These are phyloP conservation scores for Mycena kentingensis DNA, from an alignment of 768 basidiomycete genomes.

Conservation along the genomic window DNA sequence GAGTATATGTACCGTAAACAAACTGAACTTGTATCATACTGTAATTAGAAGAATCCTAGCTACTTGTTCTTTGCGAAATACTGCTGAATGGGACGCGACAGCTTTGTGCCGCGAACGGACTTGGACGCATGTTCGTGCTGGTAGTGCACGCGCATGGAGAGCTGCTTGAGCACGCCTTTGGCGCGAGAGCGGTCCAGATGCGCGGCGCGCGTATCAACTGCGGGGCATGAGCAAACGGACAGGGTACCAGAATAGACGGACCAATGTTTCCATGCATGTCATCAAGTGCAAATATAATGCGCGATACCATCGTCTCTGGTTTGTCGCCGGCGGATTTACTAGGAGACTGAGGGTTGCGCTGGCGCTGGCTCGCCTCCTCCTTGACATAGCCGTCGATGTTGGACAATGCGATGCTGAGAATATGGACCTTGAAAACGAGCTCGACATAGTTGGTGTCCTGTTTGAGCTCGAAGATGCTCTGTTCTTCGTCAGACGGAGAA, in stretches of 20 bases:
- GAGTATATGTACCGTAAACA: slow-evolving; percentile 2
- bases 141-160: slow-evolving; percentile 65
- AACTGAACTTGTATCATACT: slow-evolving; percentile 1
- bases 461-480: slow-evolving; percentile 53
- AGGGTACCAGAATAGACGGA: slow-evolving; percentile 2
- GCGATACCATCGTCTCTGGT: slow-evolving; percentile 9
- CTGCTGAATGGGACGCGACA: slow-evolving; percentile 21
- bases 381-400: slow-evolving; percentile 59
- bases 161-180: slow-evolving; percentile 67
- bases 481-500: slow-evolving; percentile 37
- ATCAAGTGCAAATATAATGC: slow-evolving; percentile 15
- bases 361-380: slow-evolving; percentile 40
- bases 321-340: slow-evolving; percentile 14
- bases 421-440: slow-evolving; percentile 53
- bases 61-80: slow-evolving; percentile 23
- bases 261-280: slow-evolving; percentile 20
- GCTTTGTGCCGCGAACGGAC: slow-evolving; percentile 9
- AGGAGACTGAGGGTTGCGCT: slow-evolving; percentile 13
- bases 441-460: slow-evolving; percentile 63
- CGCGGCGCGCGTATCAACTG: slow-evolving; percentile 74
- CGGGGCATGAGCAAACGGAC: slow-evolving; percentile 43
- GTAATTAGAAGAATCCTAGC: not conserved
- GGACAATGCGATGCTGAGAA: slow-evolving; percentile 61
- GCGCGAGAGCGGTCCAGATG: slow-evolving; percentile 75
- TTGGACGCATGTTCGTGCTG: slow-evolving; percentile 39